Percentiles rank a stretch among this genome's conserved stretches.
Conservation (phyloP, 192 early-diverging fungal species). For the Podila horticola region DNA sequence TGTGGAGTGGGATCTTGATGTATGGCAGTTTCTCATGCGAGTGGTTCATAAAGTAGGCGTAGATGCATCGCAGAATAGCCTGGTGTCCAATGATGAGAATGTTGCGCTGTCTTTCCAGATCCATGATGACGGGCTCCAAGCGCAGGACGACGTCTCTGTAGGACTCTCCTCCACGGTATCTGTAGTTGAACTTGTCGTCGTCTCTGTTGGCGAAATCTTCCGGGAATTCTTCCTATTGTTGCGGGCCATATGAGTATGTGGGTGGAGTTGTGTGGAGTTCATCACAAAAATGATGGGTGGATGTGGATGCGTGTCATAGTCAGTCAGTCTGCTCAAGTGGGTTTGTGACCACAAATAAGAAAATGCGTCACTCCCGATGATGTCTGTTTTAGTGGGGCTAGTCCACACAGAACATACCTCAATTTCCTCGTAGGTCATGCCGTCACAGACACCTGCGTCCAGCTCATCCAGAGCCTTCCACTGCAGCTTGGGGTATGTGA, state of each 20-base stretch:
- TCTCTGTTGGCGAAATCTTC: conserved; percentile 95
- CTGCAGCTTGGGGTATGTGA: conserved; percentile 89
- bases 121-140: conserved; percentile 99
- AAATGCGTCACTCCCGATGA: neutral
- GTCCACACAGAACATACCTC: conserved; percentile 57
- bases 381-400: no score
- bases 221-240: conserved; percentile 77
- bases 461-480: conserved; percentile 99
- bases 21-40: conserved; percentile 97
- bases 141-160: conserved; percentile 96
- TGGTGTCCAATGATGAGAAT: conserved; percentile 98
- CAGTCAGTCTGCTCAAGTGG: neutral
- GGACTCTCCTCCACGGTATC: conserved; percentile 88
- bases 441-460: conserved; percentile 97
- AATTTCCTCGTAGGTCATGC: conserved; percentile 99
- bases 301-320: no score
- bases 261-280: neutral
- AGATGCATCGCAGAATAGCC: conserved; percentile 96
- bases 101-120: conserved; percentile 96
- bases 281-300: neutral
- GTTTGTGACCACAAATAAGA: neutral
- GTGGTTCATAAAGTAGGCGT: conserved; percentile 97
- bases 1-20: conserved; percentile 98
- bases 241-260: neutral
- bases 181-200: conserved; percentile 95